These are phyloP conservation scores for Venustampulla echinocandica DNA, from an alignment of 495 filamentous ascomycete species.

Conservation along the genomic window DNA sequence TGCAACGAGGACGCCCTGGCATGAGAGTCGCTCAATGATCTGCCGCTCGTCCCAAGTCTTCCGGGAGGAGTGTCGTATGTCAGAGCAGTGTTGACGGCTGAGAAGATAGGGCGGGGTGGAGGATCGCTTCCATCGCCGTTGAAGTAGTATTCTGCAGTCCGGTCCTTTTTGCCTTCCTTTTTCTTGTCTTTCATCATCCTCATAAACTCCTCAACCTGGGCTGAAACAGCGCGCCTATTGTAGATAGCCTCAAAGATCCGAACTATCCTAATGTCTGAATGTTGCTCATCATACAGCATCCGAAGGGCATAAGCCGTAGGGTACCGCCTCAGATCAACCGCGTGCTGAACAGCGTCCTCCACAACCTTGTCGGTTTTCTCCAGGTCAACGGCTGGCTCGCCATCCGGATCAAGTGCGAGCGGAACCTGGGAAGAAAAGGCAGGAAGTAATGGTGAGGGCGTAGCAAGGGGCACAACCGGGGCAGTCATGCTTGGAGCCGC, in stretches of 20 bases:
- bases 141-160: constrained; percentile 41
- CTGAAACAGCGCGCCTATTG: constrained; percentile 35
- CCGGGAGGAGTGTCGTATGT: constrained; percentile 1
- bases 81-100: background rate
- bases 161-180: constrained; percentile 36
- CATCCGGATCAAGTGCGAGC: constrained; percentile 4
- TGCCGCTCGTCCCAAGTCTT: background rate
- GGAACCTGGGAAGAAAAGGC: background rate
- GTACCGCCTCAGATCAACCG: constrained; percentile 37
- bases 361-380: constrained; percentile 29
- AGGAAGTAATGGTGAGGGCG: background rate
- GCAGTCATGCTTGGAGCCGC: background rate
- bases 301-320: constrained; percentile 48
- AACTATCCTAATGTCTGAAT: constrained; percentile 22
- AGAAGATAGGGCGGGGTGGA: constrained; percentile 5
- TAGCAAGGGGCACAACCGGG: background rate
- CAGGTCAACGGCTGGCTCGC: constrained; percentile 6
- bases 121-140: constrained; percentile 25
- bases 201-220: constrained; percentile 34
- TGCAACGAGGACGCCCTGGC: constrained; percentile 17
- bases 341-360: constrained; percentile 39
- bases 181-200: constrained; percentile 36
- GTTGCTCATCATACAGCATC: constrained; percentile 42
- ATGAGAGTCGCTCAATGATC: background rate
- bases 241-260: constrained; percentile 38